These are phyloP conservation scores for Symbiodinium natans DNA, from an alignment of 73 alveolate genomes.

Conservation along the genomic window DNA sequence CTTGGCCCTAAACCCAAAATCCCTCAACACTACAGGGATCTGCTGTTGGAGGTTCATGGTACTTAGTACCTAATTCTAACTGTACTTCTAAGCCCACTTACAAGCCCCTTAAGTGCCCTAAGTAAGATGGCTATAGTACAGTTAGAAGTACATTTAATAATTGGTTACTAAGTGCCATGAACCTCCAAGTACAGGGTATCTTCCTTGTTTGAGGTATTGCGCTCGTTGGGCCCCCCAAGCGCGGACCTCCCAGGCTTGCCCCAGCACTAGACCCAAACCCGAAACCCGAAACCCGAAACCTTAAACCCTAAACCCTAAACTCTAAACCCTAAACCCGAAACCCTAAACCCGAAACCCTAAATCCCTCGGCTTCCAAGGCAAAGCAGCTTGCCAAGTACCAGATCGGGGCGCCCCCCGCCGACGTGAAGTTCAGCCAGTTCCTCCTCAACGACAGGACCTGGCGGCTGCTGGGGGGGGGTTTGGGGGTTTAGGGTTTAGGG, in stretches of 20 bases:
- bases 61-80: no score
- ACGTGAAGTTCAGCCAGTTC: constrained; percentile 71
- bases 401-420: constrained; percentile 65
- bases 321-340: background rate
- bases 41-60: no score
- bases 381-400: constrained; percentile 74
- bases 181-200: background rate
- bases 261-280: background rate
- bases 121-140: no score
- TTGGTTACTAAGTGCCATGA: background rate
- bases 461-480: background rate
- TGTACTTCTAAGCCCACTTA: no score
- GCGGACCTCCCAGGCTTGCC: background rate
- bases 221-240: background rate
- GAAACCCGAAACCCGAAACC: background rate
- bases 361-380: background rate
- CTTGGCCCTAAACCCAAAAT: no score
- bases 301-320: background rate
- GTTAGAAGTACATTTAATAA: no score
- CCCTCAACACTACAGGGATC: no score
- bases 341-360: background rate
- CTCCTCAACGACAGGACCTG: constrained; percentile 46
- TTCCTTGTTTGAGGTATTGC: background rate
- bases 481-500: background rate
- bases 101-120: background rate